Conservation (phyloP, 140 eudicot genomes). For the Senecio squalidus region DNA sequence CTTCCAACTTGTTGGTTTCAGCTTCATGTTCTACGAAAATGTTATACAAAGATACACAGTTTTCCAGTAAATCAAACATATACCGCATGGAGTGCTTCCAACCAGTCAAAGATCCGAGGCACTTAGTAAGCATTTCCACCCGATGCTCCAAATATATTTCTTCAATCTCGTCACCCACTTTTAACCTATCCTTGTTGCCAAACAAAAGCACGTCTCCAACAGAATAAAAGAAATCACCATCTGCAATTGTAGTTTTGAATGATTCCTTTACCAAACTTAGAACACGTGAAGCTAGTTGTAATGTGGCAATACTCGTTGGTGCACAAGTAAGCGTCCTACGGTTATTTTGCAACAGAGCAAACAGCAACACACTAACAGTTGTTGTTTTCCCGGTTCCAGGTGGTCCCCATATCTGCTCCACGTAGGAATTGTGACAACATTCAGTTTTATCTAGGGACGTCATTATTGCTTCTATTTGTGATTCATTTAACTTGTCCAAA, state of each 20-base stretch:
- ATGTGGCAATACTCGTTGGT: conserved; percentile 62
- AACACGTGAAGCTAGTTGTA: conserved; percentile 53
- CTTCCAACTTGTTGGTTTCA: not conserved
- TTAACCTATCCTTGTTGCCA: conserved; percentile 54
- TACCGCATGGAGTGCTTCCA: conserved; percentile 51
- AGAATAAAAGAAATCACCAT: conserved; percentile 15
- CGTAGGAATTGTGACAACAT: conserved; percentile 44
- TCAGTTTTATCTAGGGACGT: conserved; percentile 31
- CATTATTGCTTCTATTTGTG: conserved; percentile 40
- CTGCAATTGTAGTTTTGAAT: not conserved
- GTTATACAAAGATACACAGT: conserved; percentile 40
- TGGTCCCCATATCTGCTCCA: conserved; percentile 69
- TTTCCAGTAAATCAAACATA: conserved; percentile 56
- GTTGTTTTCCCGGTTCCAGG: conserved; percentile 85
- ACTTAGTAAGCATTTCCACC: conserved; percentile 42
- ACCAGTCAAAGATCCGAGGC: conserved; percentile 49
- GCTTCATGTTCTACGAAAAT: conserved; percentile 19
- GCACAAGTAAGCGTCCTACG: conserved; percentile 59
- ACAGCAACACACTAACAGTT: conserved; percentile 43
- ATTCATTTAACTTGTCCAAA: conserved; percentile 36
- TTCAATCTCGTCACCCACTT: conserved; percentile 37
- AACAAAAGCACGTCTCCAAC: conserved; percentile 58
- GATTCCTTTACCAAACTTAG: conserved; percentile 26
- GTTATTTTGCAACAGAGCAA: conserved; percentile 39
- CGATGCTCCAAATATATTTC: conserved; percentile 59